Base-by-base conservation (phyloP, 768 basidiomycete species). In the Podaxis sp. region DNA sequence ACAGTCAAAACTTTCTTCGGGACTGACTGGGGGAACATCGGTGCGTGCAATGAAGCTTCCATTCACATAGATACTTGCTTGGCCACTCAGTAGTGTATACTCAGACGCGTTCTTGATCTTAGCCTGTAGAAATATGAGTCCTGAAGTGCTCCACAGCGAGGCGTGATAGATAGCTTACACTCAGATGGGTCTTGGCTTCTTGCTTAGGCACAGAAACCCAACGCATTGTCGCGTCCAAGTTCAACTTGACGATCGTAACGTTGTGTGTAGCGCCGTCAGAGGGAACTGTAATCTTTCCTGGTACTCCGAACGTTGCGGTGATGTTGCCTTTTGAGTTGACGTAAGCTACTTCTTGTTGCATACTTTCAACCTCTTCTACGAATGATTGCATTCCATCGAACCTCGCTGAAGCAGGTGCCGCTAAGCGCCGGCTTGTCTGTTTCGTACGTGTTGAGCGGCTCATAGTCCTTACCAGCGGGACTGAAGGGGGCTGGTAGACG, bases 31-130 rank as follows among this genome's bases (percentile, higher is more conserved):
- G 1, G 77, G 75, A 4, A 87, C 72, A 4, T 72, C 59, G 0
- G 82, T 80, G 63, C 76, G 79, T 8, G 85, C 76, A 13, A 87
- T 82, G 68, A 84, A 86, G 61, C 80, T 80, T 36, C 83, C 83
- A 68, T 87, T 82, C 36, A 87, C 75, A 67, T 84, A 87, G 0
- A 86, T 77, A 64, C 78, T 82, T 0, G 81, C 80, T 0, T 68
- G 65, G 0, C 86, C 86, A 0, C 72, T 66, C 8, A 87, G 74
- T 1, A 87, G 69, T 2, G 81, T 79, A 63, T 84, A 84, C 28
- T 83, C 80, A 4, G 82, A 84, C 12, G 78, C 78, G 64, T 87
- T 87, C 70, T 79, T 80, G 61, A 87, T 77, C 55, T 73, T 78
- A 12, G 79, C 80, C 79, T 84, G 64, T 26, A 46, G 17, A 48